Evolutionary conservation across 2,329 filamentous ascomycete genomes (phyloP).

Genomic region (Metarhizium anisopliae): DNA sequence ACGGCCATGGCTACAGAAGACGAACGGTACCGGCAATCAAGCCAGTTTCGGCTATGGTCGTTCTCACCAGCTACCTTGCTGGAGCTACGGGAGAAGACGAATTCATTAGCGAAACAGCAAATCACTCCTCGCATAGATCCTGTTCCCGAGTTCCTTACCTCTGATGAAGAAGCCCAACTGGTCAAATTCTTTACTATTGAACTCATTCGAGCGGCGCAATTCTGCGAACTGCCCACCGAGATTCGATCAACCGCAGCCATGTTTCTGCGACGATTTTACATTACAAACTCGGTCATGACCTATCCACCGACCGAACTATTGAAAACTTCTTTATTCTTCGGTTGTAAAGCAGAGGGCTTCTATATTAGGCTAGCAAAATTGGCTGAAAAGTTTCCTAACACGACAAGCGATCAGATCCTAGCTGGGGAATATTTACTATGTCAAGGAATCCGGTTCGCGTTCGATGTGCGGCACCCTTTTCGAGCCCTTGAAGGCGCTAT

Average conservation of each 20-base stretch:
- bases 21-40: slow-evolving; percentile 79
- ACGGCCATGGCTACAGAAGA: slow-evolving; percentile 68
- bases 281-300: slow-evolving; percentile 92
- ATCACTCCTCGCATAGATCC: slow-evolving; percentile 48
- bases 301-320: slow-evolving; percentile 87
- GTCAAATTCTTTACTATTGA: slow-evolving; percentile 67
- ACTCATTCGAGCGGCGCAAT: slow-evolving; percentile 46
- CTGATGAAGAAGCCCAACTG: slow-evolving; percentile 73
- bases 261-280: slow-evolving; percentile 89
- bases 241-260: slow-evolving; percentile 65
- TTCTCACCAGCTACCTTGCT: slow-evolving; percentile 68
- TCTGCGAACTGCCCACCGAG: slow-evolving; percentile 41
- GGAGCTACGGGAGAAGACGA: slow-evolving; percentile 68
- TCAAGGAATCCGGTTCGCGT: slow-evolving; percentile 85
- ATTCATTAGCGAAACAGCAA: slow-evolving; percentile 58
- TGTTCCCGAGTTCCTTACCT: slow-evolving; percentile 69
- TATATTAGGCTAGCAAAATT: slow-evolving; percentile 61
- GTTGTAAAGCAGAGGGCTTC: slow-evolving; percentile 82
- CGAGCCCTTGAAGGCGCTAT: slow-evolving; percentile 78
- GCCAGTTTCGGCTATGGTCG: slow-evolving; percentile 88
- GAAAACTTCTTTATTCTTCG: slow-evolving; percentile 85
- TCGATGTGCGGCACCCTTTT: slow-evolving; percentile 87
- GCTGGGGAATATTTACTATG: slow-evolving; percentile 89
- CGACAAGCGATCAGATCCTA: slow-evolving; percentile 71
- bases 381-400: slow-evolving; percentile 58